phyloP scores from a whole-genome alignment of 345 rosid species.

The Toxicodendron radicans region DNA sequence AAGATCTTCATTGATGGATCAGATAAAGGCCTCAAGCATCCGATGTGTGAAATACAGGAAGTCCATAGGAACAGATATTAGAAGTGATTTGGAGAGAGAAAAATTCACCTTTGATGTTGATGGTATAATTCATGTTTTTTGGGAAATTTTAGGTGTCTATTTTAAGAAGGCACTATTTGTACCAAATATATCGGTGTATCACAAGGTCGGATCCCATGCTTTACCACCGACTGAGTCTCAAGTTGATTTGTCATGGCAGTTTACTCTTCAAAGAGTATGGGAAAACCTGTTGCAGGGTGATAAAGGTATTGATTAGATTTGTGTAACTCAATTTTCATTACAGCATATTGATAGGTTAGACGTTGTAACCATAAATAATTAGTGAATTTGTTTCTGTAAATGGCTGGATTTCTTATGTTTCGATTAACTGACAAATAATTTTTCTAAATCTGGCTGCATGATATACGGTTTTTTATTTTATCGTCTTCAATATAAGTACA shows the following conservation, averaged over 20 bases:
- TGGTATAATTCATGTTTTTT: background rate
- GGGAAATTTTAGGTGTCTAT: conserved; percentile 54
- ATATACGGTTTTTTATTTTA: background rate
- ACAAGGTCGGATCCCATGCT: conserved; percentile 74
- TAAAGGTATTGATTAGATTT: conserved; percentile 40
- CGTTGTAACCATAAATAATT: background rate
- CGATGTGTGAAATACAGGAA: background rate
- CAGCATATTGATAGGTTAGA: background rate
- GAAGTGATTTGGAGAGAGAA: background rate
- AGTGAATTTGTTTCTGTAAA: background rate
- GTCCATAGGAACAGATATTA: background rate
- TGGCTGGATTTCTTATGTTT: background rate
- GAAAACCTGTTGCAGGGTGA: conserved; percentile 59
- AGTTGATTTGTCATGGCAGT: conserved; percentile 79
- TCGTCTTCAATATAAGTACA: background rate
- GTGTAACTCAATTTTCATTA: background rate
- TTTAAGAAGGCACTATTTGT: conserved; percentile 92
- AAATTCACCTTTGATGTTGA: background rate
- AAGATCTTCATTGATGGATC: background rate
- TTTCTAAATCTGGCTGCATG: background rate
- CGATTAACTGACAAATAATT: background rate
- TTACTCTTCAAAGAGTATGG: conserved; percentile 76
- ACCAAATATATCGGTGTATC: conserved; percentile 73
- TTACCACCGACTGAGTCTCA: conserved; percentile 45
- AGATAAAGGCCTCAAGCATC: conserved; percentile 2